A percentile compares a stretch with the other conserved stretches of the same genome.
Evolutionary conservation across 306 rosid genomes (phyloP).

Genomic region (Cucurbita ficifolia): DNA sequence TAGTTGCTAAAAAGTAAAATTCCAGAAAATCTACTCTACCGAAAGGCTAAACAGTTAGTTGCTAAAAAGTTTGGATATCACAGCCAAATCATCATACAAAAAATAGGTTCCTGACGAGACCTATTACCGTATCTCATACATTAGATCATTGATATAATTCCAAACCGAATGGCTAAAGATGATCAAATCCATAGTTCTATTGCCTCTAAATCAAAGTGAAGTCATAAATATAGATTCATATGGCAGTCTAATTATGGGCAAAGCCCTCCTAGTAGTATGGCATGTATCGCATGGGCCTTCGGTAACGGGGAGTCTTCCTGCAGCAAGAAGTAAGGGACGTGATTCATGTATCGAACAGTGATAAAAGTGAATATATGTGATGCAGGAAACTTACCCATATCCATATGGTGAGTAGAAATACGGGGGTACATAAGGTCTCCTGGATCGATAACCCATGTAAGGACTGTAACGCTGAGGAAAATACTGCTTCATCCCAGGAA

Average conservation of each 20-base stretch:
- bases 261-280: constrained; percentile 44
- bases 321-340: constrained; percentile 8
- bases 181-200: neutral
- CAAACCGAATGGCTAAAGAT: neutral
- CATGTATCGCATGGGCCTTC: constrained; percentile 66
- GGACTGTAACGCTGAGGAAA: constrained; percentile 68
- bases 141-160: neutral
- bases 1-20: neutral
- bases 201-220: neutral
- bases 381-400: constrained; percentile 51
- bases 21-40: neutral
- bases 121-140: neutral
- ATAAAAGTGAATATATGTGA: neutral
- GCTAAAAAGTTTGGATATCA: neutral
- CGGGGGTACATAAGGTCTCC: constrained; percentile 80
- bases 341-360: neutral
- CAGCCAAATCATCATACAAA: neutral
- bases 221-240: neutral
- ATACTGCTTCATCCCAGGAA: constrained; percentile 92
- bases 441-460: constrained; percentile 46
- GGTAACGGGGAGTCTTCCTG: constrained; percentile 78
- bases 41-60: neutral
- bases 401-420: constrained; percentile 71
- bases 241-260: neutral
- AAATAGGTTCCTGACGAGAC: neutral